Conservation (phyloP, 768 basidiomycete species). For the Boletus rex-veris region DNA sequence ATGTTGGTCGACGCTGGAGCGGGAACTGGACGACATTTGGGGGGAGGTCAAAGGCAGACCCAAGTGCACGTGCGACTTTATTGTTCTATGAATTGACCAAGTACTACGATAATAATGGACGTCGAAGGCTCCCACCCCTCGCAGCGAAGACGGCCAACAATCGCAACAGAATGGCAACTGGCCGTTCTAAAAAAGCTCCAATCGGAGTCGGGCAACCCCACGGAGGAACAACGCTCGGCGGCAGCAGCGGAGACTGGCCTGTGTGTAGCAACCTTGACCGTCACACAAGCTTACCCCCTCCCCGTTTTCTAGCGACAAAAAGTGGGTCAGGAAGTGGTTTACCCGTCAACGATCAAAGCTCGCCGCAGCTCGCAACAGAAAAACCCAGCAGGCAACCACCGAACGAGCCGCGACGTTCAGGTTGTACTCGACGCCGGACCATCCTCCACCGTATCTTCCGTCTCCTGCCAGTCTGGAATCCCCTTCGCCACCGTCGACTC, state of each 20-base stretch:
- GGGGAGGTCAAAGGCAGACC: background rate
- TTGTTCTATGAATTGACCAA: too few species aligned
- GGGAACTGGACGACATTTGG: background rate
- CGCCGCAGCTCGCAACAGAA: conserved; percentile 10
- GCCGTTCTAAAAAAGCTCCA: conserved; percentile 27
- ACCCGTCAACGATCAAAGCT: conserved; percentile 24
- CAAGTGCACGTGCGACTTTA: conserved; percentile 19
- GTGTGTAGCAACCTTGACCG: conserved; percentile 20
- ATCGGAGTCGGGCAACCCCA: conserved; percentile 21
- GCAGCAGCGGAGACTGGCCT: conserved; percentile 28
- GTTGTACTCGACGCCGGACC: conserved; percentile 2
- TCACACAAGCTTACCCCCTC: conserved; percentile 5
- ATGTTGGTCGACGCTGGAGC: conserved; percentile 11
- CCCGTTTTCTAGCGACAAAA: conserved; percentile 20
- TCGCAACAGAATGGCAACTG: conserved; percentile 30
- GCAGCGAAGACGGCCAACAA: conserved; percentile 8
- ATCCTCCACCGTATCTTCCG: background rate
- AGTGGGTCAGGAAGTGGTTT: conserved; percentile 32
- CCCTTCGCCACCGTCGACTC: background rate
- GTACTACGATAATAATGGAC: conserved; percentile 1
- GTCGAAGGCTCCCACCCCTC: background rate
- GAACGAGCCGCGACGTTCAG: conserved; percentile 13
- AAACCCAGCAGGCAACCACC: background rate
- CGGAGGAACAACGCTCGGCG: conserved; percentile 18
- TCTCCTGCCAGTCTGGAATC: background rate